Evolutionary conservation across 2,329 filamentous ascomycete species (phyloP), one percentile per base, ranked within the genome.

Genomic region (Verticillium nubilum): DNA sequence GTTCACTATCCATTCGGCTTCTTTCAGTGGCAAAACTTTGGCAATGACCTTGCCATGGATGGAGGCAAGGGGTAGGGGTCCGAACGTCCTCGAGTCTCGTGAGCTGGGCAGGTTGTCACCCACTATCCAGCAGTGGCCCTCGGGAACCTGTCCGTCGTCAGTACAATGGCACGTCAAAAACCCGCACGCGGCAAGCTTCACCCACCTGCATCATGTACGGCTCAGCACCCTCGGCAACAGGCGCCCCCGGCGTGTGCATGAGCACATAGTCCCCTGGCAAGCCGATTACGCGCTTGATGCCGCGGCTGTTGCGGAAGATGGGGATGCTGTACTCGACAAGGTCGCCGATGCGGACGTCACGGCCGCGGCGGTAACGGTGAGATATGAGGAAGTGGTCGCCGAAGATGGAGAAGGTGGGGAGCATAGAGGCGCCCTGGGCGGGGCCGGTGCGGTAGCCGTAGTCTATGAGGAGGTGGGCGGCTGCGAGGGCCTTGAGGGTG

Each of bases 21-120:
- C 79, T 12, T 71, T 74, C 69, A 78, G 79, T 1, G 85, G 83
- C 62, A 82, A 77, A 42, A 79, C 74, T n/a, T 81, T 85, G 63
- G 82, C 88, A 42, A 94, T 75, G 2, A 95, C 87, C 72, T 96
- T 98, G 54, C 92, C 92, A 67, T 83, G 87, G 52, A 99, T 84
- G 63, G 99, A 77, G 1, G 86, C 94, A 69, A 99, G 77, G 0
- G 95, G 95, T 28, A 99, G 72, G 0, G 95, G 92, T 0, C 95
- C 95, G 76, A 89, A 97, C 47, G 87, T 80, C 62, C 95, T 86
- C 52, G 92, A 97, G 77, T 99, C 95, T 64, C 91, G 80, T 26
- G 92, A 97, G 68, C 85, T 89, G 3, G 86, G 81, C 62, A 97
- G 70, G 73, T 98, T 98, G 73, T 99, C 95, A 2, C 95, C 95